These are phyloP conservation scores for Pichia scutulata DNA, from an alignment of 805 yeast genomes.

Conservation along the genomic window DNA sequence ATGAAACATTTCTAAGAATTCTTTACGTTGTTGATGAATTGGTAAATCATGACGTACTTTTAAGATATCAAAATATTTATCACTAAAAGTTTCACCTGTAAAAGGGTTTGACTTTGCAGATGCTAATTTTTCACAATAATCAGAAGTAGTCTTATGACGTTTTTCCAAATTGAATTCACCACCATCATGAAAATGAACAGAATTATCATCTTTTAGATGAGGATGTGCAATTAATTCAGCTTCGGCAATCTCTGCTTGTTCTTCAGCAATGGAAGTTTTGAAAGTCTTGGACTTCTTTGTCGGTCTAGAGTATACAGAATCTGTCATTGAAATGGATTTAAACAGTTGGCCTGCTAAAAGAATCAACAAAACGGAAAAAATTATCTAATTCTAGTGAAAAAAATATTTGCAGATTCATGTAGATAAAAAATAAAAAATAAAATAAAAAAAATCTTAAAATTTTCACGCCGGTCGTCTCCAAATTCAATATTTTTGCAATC, in stretches of 20 bases:
- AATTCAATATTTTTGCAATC: too few relatives aligned
- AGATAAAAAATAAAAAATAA: background rate
- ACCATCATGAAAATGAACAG: constrained; percentile 49
- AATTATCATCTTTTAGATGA: constrained; percentile 29
- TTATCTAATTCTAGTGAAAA: background rate
- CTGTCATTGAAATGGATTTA: background rate
- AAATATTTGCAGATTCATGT: background rate
- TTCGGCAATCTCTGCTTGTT: constrained; percentile 63
- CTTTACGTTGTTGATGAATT: constrained; percentile 87
- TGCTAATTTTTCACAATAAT: constrained; percentile 53
- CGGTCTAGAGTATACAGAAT: constrained; percentile 26
- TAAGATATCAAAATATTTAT: constrained; percentile 70
- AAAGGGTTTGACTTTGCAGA: constrained; percentile 64
- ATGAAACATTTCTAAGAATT: constrained; percentile 79
- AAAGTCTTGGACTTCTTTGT: constrained; percentile 42
- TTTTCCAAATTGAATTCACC: constrained; percentile 52
- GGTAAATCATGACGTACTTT: constrained; percentile 80
- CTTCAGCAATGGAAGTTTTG: constrained; percentile 47
- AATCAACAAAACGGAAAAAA: too few relatives aligned
- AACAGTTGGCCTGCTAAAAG: too few relatives aligned
- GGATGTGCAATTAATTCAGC: constrained; percentile 43
- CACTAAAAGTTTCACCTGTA: constrained; percentile 55
- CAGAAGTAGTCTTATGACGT: constrained; percentile 61
- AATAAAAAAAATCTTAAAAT: background rate
- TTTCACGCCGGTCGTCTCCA: background rate